Conservation (phyloP, 768 basidiomycete species). For the Agrocybe praecox region DNA sequence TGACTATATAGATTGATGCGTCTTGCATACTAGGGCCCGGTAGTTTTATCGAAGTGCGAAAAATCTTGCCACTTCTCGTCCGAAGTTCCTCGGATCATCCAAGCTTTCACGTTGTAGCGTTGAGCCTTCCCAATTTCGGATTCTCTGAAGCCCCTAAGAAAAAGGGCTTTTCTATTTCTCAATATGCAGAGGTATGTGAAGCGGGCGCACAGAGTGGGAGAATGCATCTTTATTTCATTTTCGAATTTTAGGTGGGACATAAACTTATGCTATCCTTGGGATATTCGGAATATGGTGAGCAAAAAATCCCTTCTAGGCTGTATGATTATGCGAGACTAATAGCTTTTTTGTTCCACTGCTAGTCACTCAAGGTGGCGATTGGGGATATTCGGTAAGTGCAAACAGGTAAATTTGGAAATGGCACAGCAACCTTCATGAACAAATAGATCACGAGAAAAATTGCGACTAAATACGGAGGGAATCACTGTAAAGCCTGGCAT, state of each 20-base stretch:
- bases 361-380: conserved; percentile 52
- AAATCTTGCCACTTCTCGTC: neutral
- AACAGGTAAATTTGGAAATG: too few species aligned
- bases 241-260: conserved; percentile 26
- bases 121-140: conserved; percentile 60
- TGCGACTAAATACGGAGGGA: conserved; percentile 24
- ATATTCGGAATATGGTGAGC: conserved; percentile 47
- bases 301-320: neutral
- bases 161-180: conserved; percentile 45
- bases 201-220: too few species aligned
- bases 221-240: too few species aligned
- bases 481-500: conserved; percentile 51
- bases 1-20: neutral
- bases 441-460: neutral
- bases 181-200: conserved; percentile 56
- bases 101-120: conserved; percentile 42
- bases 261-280: conserved; percentile 52
- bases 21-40: neutral
- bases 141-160: conserved; percentile 59
- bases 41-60: conserved; percentile 4
- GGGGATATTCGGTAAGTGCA: conserved; percentile 35
- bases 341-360: neutral
- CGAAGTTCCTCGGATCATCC: neutral
- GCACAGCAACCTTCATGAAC: neutral
- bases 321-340: too few species aligned